Evolutionary conservation across 129 eudicot species (phyloP).

Genomic region (Pseudognaphalium luteoalbum): DNA sequence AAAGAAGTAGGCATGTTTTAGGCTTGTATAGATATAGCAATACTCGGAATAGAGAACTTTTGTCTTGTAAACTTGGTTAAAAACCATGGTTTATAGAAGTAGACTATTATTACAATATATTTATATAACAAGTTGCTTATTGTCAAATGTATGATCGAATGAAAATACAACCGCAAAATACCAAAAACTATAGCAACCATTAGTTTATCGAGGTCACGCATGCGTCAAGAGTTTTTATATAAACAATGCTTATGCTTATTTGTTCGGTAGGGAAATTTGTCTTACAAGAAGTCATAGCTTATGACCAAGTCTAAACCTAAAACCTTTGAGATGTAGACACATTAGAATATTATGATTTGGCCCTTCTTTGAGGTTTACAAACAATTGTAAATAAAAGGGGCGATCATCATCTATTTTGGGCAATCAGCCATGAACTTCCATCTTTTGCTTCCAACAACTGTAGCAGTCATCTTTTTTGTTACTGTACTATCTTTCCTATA

Average conservation of each 20-base stretch:
- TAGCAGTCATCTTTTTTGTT: background rate
- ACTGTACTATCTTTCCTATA: background rate
- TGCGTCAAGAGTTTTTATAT: background rate
- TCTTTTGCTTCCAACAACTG: background rate
- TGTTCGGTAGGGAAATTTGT: background rate
- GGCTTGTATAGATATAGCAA: too few species aligned
- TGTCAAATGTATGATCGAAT: background rate
- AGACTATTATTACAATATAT: background rate
- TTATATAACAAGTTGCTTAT: background rate
- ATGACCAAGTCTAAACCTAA: background rate
- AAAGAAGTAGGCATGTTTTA: too few species aligned
- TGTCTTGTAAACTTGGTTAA: background rate
- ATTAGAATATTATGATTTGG: background rate
- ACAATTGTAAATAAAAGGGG: background rate
- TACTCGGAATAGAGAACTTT: too few species aligned
- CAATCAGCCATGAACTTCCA: constrained; percentile 18
- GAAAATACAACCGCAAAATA: background rate
- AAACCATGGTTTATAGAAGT: background rate
- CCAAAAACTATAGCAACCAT: background rate
- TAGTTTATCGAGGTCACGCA: background rate
- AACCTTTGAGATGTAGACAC: background rate
- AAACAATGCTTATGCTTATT: constrained; percentile 7
- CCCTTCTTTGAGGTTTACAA: background rate
- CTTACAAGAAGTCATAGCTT: background rate
- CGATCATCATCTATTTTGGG: background rate